Conservation (phyloP, 2,329 filamentous ascomycete species). For the Phaeosphaeriaceae sp. region DNA sequence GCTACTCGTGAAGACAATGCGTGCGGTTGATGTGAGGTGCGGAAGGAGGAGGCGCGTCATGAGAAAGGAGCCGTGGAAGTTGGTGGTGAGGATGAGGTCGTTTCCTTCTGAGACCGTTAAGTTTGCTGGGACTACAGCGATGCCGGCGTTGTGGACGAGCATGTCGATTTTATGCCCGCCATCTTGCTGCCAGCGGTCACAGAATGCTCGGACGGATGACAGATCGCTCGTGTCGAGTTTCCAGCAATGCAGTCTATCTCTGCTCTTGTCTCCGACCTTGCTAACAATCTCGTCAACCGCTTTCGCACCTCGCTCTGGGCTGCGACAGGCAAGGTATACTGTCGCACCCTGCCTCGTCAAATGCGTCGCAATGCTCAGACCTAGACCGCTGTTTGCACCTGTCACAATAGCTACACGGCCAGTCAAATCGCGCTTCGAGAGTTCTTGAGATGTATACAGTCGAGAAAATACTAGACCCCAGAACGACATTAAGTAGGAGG, state of each 20-base stretch:
- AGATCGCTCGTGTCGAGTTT: conserved; percentile 16
- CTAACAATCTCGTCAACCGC: conserved; percentile 11
- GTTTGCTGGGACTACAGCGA: conserved; percentile 6
- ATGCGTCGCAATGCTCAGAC: conserved; percentile 39
- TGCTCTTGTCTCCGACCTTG: conserved; percentile 2
- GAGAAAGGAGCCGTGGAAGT: conserved; percentile 21
- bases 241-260: conserved; percentile 11
- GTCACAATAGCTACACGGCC: conserved; percentile 59
- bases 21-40: conserved; percentile 6
- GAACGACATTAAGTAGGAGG: conserved; percentile 10
- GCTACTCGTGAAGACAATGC: conserved; percentile 22
- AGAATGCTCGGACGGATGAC: conserved; percentile 18
- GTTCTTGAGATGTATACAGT: conserved; percentile 15
- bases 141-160: conserved; percentile 25
- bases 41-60: conserved; percentile 21
- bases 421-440: conserved; percentile 33
- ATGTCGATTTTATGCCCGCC: conserved; percentile 17
- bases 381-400: conserved; percentile 60
- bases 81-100: conserved; percentile 16
- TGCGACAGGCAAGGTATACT: conserved; percentile 24
- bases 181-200: conserved; percentile 10
- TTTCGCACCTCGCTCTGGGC: conserved; percentile 14
- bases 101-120: conserved; percentile 9
- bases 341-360: conserved; percentile 20
- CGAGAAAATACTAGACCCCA: conserved; percentile 13